Percentiles rank a stretch among this genome's conserved stretches.
Evolutionary conservation across 352 stramenopile genomes (phyloP).

Genomic region (Aphanomyces invadans): DNA sequence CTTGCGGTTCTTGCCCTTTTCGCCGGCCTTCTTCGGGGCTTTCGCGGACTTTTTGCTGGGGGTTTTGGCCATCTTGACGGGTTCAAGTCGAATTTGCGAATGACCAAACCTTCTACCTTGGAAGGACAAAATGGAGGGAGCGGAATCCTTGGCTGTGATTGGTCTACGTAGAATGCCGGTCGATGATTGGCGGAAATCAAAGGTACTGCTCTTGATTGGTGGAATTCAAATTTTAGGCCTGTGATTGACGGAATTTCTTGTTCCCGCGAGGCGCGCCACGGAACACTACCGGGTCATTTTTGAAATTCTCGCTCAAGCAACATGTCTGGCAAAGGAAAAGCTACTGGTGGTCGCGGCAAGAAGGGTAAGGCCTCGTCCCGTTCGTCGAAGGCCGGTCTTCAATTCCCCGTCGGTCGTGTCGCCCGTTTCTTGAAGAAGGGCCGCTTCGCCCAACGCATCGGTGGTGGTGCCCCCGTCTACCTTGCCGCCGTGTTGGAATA

Average conservation of each 20-base stretch:
- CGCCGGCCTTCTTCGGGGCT: conserved; percentile 25
- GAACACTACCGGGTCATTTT: conserved; percentile 6
- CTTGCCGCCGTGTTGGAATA: conserved; percentile 89
- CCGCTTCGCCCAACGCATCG: conserved; percentile 87
- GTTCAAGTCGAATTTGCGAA: conserved; percentile 22
- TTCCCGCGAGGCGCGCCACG: not conserved
- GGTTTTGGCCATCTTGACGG: conserved; percentile 60
- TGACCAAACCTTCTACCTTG: not conserved
- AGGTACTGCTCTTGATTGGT: conserved; percentile 14
- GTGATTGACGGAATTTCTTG: conserved; percentile 16
- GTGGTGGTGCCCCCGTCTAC: conserved; percentile 90
- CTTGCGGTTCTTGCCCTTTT: conserved; percentile 26
- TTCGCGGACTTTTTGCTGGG: conserved; percentile 51
- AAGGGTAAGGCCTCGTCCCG: conserved; percentile 54
- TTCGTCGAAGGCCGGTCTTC: conserved; percentile 89
- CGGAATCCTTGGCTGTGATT: conserved; percentile 1
- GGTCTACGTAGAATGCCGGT: not conserved
- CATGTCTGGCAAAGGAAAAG: conserved; percentile 78
- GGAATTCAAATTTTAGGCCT: conserved; percentile 16
- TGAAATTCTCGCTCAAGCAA: conserved; percentile 28
- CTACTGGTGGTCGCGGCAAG: conserved; percentile 62
- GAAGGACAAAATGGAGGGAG: not conserved
- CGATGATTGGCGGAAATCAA: conserved; percentile 18
- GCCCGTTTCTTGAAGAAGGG: conserved; percentile 90
- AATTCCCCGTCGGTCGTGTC: conserved; percentile 94